These are phyloP conservation scores for Podila verticillata DNA, from an alignment of 192 early-diverging fungal genomes.

Conservation along the genomic window DNA sequence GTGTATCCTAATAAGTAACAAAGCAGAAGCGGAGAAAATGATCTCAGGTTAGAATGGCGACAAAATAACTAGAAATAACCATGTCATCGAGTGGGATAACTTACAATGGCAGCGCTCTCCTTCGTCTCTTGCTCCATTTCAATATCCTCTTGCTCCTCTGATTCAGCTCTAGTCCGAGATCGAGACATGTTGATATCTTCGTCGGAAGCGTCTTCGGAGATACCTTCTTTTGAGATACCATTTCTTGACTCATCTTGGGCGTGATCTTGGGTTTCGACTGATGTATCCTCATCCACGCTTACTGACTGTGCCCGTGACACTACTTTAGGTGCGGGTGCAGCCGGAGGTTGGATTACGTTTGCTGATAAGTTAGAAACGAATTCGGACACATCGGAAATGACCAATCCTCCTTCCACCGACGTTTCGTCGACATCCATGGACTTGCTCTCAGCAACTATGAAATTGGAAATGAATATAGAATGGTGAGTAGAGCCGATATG, in stretches of 20 bases:
- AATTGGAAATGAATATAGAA: not conserved
- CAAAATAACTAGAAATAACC: not conserved
- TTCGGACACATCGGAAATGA: constrained; percentile 89
- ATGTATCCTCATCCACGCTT: not conserved
- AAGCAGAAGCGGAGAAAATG: not conserved
- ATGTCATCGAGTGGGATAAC: too few species aligned
- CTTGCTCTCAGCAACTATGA: constrained; percentile 47
- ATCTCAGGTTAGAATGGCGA: not conserved
- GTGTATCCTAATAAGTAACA: constrained; percentile 9
- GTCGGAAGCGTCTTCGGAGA: constrained; percentile 1
- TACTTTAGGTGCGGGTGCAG: constrained; percentile 34
- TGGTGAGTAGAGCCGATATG: too few species aligned
- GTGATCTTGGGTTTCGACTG: constrained; percentile 5
- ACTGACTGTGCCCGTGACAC: constrained; percentile 19
- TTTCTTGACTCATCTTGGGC: constrained; percentile 30
- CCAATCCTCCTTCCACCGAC: constrained; percentile 54
- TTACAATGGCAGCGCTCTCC: not conserved
- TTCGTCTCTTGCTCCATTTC: constrained; percentile 30
- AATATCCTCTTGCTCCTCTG: constrained; percentile 35
- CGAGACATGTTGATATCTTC: not conserved
- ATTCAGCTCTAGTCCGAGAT: constrained; percentile 27
- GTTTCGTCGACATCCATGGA: constrained; percentile 53
- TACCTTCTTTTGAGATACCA: constrained; percentile 36
- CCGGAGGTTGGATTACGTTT: not conserved
- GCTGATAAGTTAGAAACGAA: constrained; percentile 72